Base-by-base conservation (phyloP, 2,329 filamentous ascomycete genomes). In the Claviceps spartinae region DNA sequence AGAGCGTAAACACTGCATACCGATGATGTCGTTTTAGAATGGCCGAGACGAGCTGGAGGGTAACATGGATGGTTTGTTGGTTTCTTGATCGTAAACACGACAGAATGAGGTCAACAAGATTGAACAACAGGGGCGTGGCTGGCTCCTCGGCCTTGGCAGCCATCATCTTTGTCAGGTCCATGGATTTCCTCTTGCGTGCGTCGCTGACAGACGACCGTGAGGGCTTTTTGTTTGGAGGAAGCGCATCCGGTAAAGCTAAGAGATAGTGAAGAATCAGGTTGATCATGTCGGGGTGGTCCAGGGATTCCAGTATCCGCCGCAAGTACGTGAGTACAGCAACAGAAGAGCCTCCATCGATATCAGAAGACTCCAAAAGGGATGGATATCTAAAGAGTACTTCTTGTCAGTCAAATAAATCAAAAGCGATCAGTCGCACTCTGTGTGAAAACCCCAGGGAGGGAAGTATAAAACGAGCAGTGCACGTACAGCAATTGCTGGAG, bases 271-370 rank as follows among this genome's bases (percentile, higher is more conserved):
- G 77, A 50, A 97, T 93, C 54, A 95, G 84, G 59, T 95, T 87
- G 54, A 96, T 88, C 72, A 98, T 85, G 62, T 97, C 90, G 7
- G 88, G 87, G 64, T 97, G 89, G 56, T 96, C 88, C 14, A 98
- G 75, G 0, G 88, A 86, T 65, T 96, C 90, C 5, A 98, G 76
- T 52, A 97, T 95, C 43, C 87, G 85, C 53, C 86, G 85, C 38
- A 98, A 75, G 65, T 98, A 97, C 2, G 90, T 96, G 56, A 97
- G 75, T 13, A 98, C 93, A 3, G 93, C 93, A 22, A 97, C 89
- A 0, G 93, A 95, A 6, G 93, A 98, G 51, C 93, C 93, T 58
- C 91, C 93, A 67, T 97, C 91, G 41, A 94, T 86, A 69, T 98
- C 93, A 1, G 93, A 97, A 9, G 93, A 98, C 67, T 98, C 91